Base-by-base conservation (phyloP, 805 yeast genomes). In the Saccharomycopsis capsularis region DNA sequence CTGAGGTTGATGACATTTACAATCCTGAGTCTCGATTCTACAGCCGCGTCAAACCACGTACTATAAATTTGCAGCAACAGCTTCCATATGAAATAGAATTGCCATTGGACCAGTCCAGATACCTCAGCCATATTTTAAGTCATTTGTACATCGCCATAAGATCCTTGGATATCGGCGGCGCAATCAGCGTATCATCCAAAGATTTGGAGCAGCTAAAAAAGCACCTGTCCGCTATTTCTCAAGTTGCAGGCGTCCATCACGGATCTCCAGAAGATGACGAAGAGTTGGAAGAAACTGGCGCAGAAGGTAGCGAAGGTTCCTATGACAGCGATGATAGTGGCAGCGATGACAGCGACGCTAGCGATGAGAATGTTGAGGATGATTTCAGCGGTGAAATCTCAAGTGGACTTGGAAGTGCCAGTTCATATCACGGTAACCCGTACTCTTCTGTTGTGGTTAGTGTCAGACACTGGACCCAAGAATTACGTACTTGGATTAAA, bases 401-500 rank as follows among this genome's bases (percentile, higher is more conserved):
- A 11, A 44, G 52, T 13, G 55, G 52, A 16, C 36, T 48, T 35
- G 39, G 47, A 6, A 37, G 47, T 27, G 44, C 46, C 29, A 35
- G 44, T 4, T 6, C 41, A 3, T 29, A 38, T 13, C 34, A 41
- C 11, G 25, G 24, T 79, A 55, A 73, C 79, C 7, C 84, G 2
- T 73, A 75, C 55, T 78, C 87, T 1, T 84, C 93, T 0, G 78
- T 93, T 0, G 82, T 86, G 4, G 79, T 85, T 4, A 75, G 81
- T 40, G 82, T 88, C 5, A 74, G 82, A 46, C 85, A 83, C 51
- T 90, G 96, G 95, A 83, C 96, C 0, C 81, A 83, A 47, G 97
- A 89, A 62, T 71, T 91, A 54, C 75, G 78, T 44, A 81, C 83
- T 37, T 83, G 96, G 76, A 63, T 88, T 47, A 76, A 76, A 57